Conservation (phyloP, 495 filamentous ascomycete species). For the Daldinia caldariorum region DNA sequence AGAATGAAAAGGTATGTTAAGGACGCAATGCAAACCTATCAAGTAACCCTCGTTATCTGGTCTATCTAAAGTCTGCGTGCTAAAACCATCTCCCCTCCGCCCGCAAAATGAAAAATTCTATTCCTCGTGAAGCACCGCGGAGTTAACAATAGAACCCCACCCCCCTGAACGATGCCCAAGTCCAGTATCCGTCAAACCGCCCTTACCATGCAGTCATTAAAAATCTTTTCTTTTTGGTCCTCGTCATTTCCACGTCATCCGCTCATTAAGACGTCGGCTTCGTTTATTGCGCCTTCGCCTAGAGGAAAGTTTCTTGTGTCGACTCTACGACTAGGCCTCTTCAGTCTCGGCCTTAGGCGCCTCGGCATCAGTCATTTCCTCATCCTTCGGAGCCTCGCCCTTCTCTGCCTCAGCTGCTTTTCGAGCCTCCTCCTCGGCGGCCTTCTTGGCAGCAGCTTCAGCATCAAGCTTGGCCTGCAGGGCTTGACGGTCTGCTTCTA, state of each 20-base stretch:
- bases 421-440: slow-evolving; percentile 70
- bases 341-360: slow-evolving; percentile 56
- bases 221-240: slow-evolving; percentile 26
- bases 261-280: neutral
- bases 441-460: slow-evolving; percentile 80
- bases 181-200: slow-evolving; percentile 33
- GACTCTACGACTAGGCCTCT: slow-evolving; percentile 48
- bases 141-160: slow-evolving; percentile 20
- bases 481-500: slow-evolving; percentile 86
- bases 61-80: slow-evolving; percentile 40
- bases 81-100: slow-evolving; percentile 13
- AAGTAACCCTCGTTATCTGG: slow-evolving; percentile 31
- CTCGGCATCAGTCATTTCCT: slow-evolving; percentile 68
- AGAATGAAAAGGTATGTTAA: neutral
- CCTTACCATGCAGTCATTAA: slow-evolving; percentile 38
- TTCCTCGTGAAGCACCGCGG: slow-evolving; percentile 31
- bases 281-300: slow-evolving; percentile 9
- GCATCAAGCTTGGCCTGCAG: slow-evolving; percentile 80
- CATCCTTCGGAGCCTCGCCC: slow-evolving; percentile 55
- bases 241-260: slow-evolving; percentile 18
- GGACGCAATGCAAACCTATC: slow-evolving; percentile 1
- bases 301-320: neutral
- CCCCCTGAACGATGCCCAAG: slow-evolving; percentile 35
- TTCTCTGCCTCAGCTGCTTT: slow-evolving; percentile 60
- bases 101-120: slow-evolving; percentile 30